A percentile compares a stretch with the other conserved stretches of the same genome.
Conservation (phyloP, 108 stramenopile genomes). For the Schizochytrium sp. region DNA sequence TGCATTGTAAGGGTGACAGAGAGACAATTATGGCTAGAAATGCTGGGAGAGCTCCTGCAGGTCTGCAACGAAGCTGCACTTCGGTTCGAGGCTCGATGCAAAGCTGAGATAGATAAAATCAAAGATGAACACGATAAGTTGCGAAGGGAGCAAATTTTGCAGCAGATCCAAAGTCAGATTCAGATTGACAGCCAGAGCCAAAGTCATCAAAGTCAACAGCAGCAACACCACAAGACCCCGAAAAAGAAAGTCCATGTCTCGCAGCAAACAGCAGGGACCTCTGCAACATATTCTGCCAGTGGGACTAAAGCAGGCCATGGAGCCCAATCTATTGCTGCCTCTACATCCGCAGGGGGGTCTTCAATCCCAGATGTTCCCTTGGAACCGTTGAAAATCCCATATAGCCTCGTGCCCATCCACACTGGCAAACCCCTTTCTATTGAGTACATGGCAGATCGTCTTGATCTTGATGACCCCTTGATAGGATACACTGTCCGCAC, state of each 20-base stretch:
- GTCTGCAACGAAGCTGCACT: conserved; percentile 87
- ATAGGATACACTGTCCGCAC: conserved; percentile 84
- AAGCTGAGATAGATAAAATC: not conserved
- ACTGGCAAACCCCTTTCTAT: conserved; percentile 83
- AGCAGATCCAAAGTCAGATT: not conserved
- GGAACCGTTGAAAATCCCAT: not conserved
- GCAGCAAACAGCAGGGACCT: too few species aligned
- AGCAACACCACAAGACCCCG: too few species aligned
- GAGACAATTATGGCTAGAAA: conserved; percentile 63
- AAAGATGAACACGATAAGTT: not conserved
- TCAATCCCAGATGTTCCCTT: not conserved
- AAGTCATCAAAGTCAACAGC: too few species aligned
- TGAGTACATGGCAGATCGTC: conserved; percentile 90
- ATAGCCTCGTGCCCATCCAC: conserved; percentile 53
- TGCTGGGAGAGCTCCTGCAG: conserved; percentile 87
- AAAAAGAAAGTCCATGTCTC: too few species aligned
- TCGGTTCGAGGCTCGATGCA: conserved; percentile 67
- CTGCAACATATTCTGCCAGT: too few species aligned
- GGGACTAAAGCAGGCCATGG: too few species aligned
- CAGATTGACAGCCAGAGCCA: not conserved
- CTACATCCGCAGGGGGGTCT: too few species aligned
- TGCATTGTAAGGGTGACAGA: conserved; percentile 22
- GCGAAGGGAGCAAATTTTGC: not conserved
- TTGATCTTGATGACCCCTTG: conserved; percentile 90
- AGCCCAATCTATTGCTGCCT: too few species aligned